Conservation (phyloP, 345 rosid genomes). For the Trapa incisa region DNA sequence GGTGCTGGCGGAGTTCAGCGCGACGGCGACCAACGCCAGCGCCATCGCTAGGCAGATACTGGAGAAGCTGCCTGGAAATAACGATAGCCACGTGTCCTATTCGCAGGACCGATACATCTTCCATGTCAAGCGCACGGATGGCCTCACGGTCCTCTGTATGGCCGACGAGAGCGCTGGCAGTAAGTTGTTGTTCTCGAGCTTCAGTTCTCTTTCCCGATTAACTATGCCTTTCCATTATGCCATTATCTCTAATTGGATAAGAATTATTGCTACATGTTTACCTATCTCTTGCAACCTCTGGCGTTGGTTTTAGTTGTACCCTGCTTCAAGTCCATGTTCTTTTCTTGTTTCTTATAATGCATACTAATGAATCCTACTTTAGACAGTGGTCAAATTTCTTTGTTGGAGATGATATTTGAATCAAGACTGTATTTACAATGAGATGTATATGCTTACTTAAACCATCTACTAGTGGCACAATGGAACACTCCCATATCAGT, state of each 20-base stretch:
- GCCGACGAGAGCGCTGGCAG: constrained; percentile 90
- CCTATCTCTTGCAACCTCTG: neutral
- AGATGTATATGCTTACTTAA: no score
- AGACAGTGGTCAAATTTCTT: no score
- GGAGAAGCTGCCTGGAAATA: constrained; percentile 62
- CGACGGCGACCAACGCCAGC: constrained; percentile 79
- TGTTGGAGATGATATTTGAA: no score
- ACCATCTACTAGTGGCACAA: no score
- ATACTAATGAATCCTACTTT: no score
- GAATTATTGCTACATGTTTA: neutral
- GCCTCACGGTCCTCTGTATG: constrained; percentile 96
- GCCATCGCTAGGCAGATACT: constrained; percentile 72
- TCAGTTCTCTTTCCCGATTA: neutral
- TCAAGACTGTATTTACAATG: no score
- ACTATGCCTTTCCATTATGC: neutral
- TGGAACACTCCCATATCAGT: no score
- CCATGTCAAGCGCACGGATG: constrained; percentile 92
- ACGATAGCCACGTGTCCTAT: constrained; percentile 67
- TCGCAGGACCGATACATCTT: constrained; percentile 91
- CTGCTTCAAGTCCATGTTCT: neutral
- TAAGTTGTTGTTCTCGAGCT: constrained; percentile 9
- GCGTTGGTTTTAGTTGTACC: neutral
- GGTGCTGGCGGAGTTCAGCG: constrained; percentile 73
- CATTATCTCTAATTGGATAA: no score
- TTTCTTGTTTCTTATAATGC: no score